A percentile compares a stretch with the other conserved stretches of the same genome.
Evolutionary conservation across 306 rosid genomes (phyloP).

Genomic region (Quercus variabilis): DNA sequence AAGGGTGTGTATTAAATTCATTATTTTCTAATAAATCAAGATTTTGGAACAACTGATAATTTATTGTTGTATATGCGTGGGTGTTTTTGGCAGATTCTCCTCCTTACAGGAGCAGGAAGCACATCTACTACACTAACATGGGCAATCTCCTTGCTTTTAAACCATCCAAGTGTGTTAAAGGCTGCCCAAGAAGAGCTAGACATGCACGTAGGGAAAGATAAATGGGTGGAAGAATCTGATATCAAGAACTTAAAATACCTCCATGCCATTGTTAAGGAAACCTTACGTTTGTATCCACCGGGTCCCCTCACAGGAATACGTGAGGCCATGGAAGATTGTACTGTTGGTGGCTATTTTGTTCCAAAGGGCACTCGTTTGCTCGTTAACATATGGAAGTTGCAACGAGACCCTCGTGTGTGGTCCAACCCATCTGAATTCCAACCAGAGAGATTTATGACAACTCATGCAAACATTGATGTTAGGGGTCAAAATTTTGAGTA

Average conservation of each 20-base stretch:
- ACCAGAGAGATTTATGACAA: conserved; percentile 30
- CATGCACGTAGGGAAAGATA: conserved; percentile 17
- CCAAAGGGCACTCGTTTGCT: conserved; percentile 32
- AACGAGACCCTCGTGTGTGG: conserved; percentile 33
- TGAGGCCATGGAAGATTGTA: conserved; percentile 39
- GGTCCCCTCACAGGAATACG: conserved; percentile 35
- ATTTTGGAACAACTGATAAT: too few relatives aligned
- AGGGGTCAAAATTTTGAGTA: conserved; percentile 15
- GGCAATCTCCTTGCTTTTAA: conserved; percentile 22
- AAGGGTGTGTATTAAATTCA: too few relatives aligned
- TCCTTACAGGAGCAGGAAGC: conserved; percentile 24
- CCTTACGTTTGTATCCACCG: conserved; percentile 24
- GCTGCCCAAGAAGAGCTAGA: conserved; percentile 34
- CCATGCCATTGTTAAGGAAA: conserved; percentile 32
- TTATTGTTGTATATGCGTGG: too few relatives aligned
- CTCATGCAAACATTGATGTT: not conserved
- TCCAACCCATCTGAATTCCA: conserved; percentile 20
- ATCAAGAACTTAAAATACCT: conserved; percentile 24
- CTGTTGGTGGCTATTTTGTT: not conserved
- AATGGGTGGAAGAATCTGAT: conserved; percentile 41
- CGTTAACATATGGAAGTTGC: conserved; percentile 35
- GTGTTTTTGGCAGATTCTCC: not conserved
- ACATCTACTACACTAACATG: conserved; percentile 28
- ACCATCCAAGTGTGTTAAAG: conserved; percentile 22
- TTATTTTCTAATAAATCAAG: too few relatives aligned